Evolutionary conservation across 208 protist genomes (phyloP), one percentile per base, ranked within the genome.

Genomic region (Kentomonas sorsogonicus): DNA sequence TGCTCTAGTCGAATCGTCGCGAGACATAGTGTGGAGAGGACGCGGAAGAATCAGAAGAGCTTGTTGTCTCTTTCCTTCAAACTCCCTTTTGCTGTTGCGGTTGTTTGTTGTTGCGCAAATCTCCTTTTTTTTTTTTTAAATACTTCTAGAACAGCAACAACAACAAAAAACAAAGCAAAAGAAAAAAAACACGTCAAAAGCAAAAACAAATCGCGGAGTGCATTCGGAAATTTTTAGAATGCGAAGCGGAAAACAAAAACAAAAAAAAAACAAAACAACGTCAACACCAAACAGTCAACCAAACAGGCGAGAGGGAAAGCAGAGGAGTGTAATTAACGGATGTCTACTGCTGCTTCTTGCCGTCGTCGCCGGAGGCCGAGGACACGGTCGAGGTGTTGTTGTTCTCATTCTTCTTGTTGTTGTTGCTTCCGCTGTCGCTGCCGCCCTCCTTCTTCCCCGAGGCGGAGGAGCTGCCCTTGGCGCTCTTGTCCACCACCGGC

Each of bases 401-500:
- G n/a, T 31, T 41, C 10, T 31, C 11, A 25, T 60, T 72, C 46
- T 67, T 56, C 15, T 45, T 50, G n/a, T 43, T 46, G 3, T n/a
- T 44, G 41, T 33, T 55, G 3, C 33, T 38, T 4, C 29, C 26
- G 0, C 58, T 36, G 1, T n/a, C 52, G 54, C 10, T 41, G 15
- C 44, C 53, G 13, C 25, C 34, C 30, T 2, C 20, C 31, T 44
- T 54, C 36, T 44, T 31, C 22, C 27, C 7, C 23, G 36, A 4
- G 5, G 3, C 10, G 34, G n/a, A 56, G 13, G 5, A 29, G 6
- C 7, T 40, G 1, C 13, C 53, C 43, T 48, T 33, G n/a, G n/a
- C 27, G 40, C 44, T 47, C 13, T 68, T 47, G 36, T 60, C 52
- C 26, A 83, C 61, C 27, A 86, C 30, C 25, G 79, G 79, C 60